Conservation (phyloP, 208 protist species). For the Trypanosoma platydactyli region DNA sequence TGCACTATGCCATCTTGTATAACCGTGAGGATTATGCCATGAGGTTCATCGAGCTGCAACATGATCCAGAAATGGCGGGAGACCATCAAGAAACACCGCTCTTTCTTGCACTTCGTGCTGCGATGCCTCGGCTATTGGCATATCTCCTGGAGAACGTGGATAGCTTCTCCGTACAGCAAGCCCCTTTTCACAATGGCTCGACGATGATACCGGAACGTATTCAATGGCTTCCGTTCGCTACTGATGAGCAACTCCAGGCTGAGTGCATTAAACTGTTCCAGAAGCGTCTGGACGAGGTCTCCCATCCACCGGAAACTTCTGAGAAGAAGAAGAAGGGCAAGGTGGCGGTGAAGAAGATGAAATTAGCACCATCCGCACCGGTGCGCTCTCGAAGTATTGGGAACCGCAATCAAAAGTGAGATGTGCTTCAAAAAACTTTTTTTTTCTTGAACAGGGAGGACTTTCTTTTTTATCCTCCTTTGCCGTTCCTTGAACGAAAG, state of each 20-base stretch:
- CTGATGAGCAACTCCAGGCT: constrained; percentile 26
- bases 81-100: constrained; percentile 62
- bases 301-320: constrained; percentile 24
- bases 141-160: constrained; percentile 55
- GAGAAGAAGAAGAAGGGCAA: constrained; percentile 53
- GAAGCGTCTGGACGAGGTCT: constrained; percentile 57
- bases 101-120: constrained; percentile 56
- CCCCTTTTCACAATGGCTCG: constrained; percentile 80
- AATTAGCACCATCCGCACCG: constrained; percentile 77
- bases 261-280: constrained; percentile 61
- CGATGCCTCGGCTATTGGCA: constrained; percentile 53
- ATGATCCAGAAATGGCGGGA: constrained; percentile 69
- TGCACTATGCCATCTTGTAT: constrained; percentile 74
- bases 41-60: constrained; percentile 65
- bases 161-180: constrained; percentile 72
- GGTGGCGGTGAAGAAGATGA: constrained; percentile 58
- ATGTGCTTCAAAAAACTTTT: not conserved
- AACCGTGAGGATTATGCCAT: constrained; percentile 62
- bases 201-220: constrained; percentile 76
- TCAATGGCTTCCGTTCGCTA: constrained; percentile 61
- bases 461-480: not conserved
- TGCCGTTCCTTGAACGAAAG: no score
- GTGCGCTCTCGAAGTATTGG: constrained; percentile 43
- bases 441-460: not conserved
- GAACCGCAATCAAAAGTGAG: no score